phyloP scores from a whole-genome alignment of 768 basidiomycete genomes.

The Pisolithus microcarpus region DNA sequence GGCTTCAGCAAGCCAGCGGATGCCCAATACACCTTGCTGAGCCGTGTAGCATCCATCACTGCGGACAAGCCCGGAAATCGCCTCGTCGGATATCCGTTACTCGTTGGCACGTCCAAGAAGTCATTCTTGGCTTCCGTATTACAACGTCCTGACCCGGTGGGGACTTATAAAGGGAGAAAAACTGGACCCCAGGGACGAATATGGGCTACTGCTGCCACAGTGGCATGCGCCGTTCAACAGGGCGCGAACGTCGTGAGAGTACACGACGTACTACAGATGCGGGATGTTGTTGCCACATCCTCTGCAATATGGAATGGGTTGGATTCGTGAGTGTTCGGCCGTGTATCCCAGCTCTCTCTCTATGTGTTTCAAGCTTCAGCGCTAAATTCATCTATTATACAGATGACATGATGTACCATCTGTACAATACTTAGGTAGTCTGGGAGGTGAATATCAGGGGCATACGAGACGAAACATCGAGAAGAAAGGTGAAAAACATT shows the following conservation, averaged over 20 bases:
- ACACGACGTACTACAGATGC: slow-evolving; percentile 70
- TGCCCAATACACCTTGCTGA: slow-evolving; percentile 66
- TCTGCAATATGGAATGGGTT: slow-evolving; percentile 46
- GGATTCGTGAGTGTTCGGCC: not conserved
- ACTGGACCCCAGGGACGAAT: slow-evolving; percentile 60
- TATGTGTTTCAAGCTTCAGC: not conserved
- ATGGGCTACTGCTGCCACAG: slow-evolving; percentile 75
- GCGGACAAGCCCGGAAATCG: slow-evolving; percentile 39
- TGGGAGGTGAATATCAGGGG: no score
- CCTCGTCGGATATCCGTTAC: slow-evolving; percentile 51
- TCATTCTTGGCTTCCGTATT: slow-evolving; percentile 73
- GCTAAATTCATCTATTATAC: not conserved
- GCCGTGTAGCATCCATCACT: slow-evolving; percentile 41
- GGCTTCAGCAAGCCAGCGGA: slow-evolving; percentile 87
- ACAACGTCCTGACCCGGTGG: slow-evolving; percentile 33
- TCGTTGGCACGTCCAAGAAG: slow-evolving; percentile 81
- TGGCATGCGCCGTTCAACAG: slow-evolving; percentile 69
- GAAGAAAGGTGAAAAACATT: no score
- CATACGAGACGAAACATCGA: no score
- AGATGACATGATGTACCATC: no score
- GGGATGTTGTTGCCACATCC: slow-evolving; percentile 64
- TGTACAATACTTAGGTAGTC: no score
- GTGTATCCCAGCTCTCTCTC: not conserved
- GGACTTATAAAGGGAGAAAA: slow-evolving; percentile 39
- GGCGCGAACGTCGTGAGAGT: slow-evolving; percentile 70